A percentile compares a stretch with the other conserved stretches of the same genome.
Evolutionary conservation across 257 asterid species (phyloP).

Genomic region (Handroanthus guayacan): DNA sequence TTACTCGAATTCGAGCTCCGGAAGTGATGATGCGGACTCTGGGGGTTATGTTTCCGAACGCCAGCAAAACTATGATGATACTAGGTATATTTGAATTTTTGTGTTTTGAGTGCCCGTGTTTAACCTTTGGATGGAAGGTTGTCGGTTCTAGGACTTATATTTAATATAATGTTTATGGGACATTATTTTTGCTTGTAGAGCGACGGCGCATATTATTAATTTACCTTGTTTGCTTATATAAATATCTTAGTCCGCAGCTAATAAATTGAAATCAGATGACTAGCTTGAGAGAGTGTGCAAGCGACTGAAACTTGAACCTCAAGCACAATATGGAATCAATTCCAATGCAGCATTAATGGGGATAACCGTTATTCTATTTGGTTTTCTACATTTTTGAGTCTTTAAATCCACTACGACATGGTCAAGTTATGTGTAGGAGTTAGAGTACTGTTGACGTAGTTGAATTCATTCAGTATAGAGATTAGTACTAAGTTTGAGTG

Average conservation of each 20-base stretch:
- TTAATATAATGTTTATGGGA: neutral
- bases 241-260: neutral
- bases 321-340: too few species aligned
- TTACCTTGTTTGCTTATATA: neutral
- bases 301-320: neutral
- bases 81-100: conserved; percentile 55
- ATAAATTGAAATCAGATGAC: conserved; percentile 11
- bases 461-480: neutral
- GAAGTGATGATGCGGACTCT: conserved; percentile 62
- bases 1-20: conserved; percentile 72
- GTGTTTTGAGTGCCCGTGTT: neutral
- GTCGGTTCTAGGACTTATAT: neutral
- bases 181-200: neutral
- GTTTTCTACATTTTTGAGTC: neutral
- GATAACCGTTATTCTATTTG: neutral
- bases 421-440: neutral
- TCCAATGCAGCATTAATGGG: neutral
- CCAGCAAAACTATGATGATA: conserved; percentile 61
- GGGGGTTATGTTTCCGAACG: conserved; percentile 57
- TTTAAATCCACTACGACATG: neutral
- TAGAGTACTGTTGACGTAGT: neutral
- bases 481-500: conserved; percentile 18
- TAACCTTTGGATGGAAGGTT: conserved; percentile 10
- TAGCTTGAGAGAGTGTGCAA: neutral
- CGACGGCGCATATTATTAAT: neutral